A percentile compares a stretch with the other conserved stretches of the same genome.
Conservation (phyloP, 768 basidiomycete species). For the Lactarius akahatsu region DNA sequence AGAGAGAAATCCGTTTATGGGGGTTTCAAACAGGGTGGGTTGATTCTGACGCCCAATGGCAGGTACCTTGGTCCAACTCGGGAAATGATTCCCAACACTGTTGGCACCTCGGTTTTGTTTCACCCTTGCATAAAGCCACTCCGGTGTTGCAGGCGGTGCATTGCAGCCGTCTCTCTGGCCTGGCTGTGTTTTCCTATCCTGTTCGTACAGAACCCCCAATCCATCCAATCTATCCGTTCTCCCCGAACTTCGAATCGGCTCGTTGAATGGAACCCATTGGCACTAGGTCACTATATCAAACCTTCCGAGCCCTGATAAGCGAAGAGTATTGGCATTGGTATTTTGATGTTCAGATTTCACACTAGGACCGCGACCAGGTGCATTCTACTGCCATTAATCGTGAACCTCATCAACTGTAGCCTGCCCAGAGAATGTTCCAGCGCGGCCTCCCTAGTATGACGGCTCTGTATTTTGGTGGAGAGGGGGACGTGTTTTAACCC, state of each 20-base stretch:
- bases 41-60: neutral
- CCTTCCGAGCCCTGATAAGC: neutral
- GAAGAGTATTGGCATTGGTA: neutral
- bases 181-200: neutral
- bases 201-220: neutral
- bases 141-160: neutral
- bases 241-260: neutral
- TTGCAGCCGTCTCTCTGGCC: neutral
- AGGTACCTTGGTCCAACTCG: neutral
- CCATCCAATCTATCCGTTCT: neutral
- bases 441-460: neutral
- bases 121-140: neutral
- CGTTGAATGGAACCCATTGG: neutral
- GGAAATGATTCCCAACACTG: neutral
- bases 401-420: neutral
- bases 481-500: neutral
- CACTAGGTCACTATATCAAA: neutral
- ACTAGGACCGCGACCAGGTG: neutral
- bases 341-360: neutral
- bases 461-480: neutral
- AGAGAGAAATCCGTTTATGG: neutral
- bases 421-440: neutral
- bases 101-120: neutral
- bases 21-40: neutral
- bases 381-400: neutral